Conservation (phyloP, 2,329 filamentous ascomycete species). For the Aureobasidium leucospermi region DNA sequence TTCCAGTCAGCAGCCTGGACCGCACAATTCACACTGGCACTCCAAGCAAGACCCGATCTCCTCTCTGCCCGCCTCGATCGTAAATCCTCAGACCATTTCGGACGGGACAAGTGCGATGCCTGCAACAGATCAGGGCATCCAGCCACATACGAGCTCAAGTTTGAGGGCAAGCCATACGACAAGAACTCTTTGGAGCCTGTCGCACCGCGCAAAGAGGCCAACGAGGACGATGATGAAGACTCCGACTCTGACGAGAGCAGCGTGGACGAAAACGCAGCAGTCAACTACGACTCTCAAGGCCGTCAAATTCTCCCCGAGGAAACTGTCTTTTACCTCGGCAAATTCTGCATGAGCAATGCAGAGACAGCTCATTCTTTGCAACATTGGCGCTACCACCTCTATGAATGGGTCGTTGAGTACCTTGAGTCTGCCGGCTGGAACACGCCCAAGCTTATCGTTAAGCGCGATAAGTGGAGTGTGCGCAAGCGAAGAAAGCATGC, state of each 20-base stretch:
- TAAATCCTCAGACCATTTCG: slow-evolving; percentile 26
- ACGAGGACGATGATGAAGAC: slow-evolving; percentile 34
- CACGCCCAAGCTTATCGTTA: slow-evolving; percentile 48
- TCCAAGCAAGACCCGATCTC: slow-evolving; percentile 59
- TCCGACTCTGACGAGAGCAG: slow-evolving; percentile 32
- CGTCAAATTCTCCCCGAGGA: slow-evolving; percentile 37
- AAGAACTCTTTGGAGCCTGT: slow-evolving; percentile 59
- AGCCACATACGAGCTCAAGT: slow-evolving; percentile 56
- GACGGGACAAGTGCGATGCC: slow-evolving; percentile 54
- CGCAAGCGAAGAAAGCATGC: slow-evolving; percentile 55
- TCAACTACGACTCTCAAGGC: slow-evolving; percentile 43
- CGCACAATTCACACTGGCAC: slow-evolving; percentile 54
- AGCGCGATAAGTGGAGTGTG: slow-evolving; percentile 54
- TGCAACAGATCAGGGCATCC: slow-evolving; percentile 64
- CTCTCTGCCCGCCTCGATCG: slow-evolving; percentile 41
- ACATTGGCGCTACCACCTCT: slow-evolving; percentile 71
- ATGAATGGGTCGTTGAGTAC: slow-evolving; percentile 60
- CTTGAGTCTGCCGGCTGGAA: slow-evolving; percentile 54
- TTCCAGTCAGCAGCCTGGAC: slow-evolving; percentile 67
- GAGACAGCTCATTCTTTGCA: slow-evolving; percentile 62
- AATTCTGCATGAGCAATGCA: slow-evolving; percentile 56
- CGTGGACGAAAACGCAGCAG: slow-evolving; percentile 25
- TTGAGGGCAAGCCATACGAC: slow-evolving; percentile 61
- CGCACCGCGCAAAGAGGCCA: slow-evolving; percentile 16
- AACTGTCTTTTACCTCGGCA: slow-evolving; percentile 47